These are phyloP conservation scores for Cinnamomum chago DNA, from an alignment of 164 flowering plant genomes.

Conservation along the genomic window DNA sequence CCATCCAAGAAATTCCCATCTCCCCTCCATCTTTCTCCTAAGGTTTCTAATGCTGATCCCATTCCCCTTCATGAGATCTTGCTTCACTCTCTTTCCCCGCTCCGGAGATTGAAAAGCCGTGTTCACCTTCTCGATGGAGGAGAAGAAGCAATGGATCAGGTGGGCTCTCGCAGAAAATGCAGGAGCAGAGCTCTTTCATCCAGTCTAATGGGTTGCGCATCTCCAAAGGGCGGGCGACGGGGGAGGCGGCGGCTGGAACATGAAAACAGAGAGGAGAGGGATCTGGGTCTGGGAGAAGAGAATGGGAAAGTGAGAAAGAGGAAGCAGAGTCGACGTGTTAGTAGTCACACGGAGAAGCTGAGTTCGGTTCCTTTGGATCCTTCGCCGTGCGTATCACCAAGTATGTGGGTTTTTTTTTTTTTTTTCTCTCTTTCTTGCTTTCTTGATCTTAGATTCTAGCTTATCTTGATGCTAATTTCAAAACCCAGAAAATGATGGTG, in stretches of 20 bases:
- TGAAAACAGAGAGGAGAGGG: conserved; percentile 57
- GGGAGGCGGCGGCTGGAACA: conserved; percentile 45
- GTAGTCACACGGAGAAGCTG: conserved; percentile 49
- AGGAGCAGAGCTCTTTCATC: conserved; percentile 35
- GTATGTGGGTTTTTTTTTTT: conserved; percentile 25
- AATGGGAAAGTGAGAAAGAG: conserved; percentile 45
- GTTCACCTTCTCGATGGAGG: conserved; percentile 37
- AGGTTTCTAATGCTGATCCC: conserved; percentile 11
- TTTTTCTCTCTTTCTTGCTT: conserved; percentile 1
- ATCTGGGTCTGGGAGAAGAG: conserved; percentile 49
- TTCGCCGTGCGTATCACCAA: conserved; percentile 35
- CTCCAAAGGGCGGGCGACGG: conserved; percentile 57
- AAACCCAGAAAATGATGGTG: conserved; percentile 25
- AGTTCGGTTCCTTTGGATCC: conserved; percentile 29
- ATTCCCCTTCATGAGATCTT: conserved; percentile 53
- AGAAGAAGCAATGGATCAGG: conserved; percentile 36
- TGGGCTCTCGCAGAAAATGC: conserved; percentile 41
- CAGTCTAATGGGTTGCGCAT: conserved; percentile 40
- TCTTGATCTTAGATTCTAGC: conserved; percentile 7
- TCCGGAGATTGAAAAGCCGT: conserved; percentile 46
- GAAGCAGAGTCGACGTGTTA: conserved; percentile 34
- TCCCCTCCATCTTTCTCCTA: conserved; percentile 20
- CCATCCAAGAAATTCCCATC: conserved; percentile 21
- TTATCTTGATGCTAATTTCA: conserved; percentile 5
- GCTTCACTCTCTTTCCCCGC: conserved; percentile 61